These are phyloP conservation scores for Trichoderma virens DNA, from an alignment of 495 filamentous ascomycete genomes.

Conservation along the genomic window DNA sequence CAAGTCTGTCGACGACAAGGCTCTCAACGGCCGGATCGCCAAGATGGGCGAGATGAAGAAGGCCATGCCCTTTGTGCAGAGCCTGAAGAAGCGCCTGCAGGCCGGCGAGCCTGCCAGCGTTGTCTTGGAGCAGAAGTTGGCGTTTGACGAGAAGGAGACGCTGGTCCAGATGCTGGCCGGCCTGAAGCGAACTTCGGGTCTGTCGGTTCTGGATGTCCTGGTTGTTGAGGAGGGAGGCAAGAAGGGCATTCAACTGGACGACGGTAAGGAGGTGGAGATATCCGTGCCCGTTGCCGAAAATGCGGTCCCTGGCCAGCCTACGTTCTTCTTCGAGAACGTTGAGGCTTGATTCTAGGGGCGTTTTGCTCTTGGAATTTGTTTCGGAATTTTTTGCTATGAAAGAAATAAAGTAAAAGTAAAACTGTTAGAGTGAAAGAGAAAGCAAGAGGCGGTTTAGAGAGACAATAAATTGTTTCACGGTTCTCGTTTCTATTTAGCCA, in stretches of 20 bases:
- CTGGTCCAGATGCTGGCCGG: constrained; percentile 42
- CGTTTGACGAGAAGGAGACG: constrained; percentile 74
- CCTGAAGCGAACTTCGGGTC: constrained; percentile 54
- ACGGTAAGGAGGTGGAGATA: constrained; percentile 46
- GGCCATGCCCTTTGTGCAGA: constrained; percentile 94
- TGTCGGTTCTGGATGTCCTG: constrained; percentile 55
- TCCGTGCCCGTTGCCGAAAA: constrained; percentile 52
- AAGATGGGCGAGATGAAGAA: constrained; percentile 89
- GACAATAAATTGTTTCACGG: no score
- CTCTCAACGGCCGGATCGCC: constrained; percentile 60
- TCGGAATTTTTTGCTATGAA: not conserved
- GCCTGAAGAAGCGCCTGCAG: constrained; percentile 70
- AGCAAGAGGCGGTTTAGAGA: not conserved
- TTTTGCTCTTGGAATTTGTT: not conserved
- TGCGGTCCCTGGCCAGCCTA: constrained; percentile 72
- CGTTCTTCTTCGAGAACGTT: constrained; percentile 72
- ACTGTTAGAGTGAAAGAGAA: not conserved
- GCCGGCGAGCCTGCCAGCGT: constrained; percentile 46
- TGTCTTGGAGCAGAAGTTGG: constrained; percentile 74
- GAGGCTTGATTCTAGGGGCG: constrained; percentile 20
- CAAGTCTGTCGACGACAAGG: constrained; percentile 56
- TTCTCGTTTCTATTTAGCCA: no score
- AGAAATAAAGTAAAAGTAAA: not conserved
- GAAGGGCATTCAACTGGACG: constrained; percentile 47
- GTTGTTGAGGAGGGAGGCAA: constrained; percentile 64